These are phyloP conservation scores for Cercospora sp. DNA, from an alignment of 2,329 filamentous ascomycete species.

Conservation along the genomic window DNA sequence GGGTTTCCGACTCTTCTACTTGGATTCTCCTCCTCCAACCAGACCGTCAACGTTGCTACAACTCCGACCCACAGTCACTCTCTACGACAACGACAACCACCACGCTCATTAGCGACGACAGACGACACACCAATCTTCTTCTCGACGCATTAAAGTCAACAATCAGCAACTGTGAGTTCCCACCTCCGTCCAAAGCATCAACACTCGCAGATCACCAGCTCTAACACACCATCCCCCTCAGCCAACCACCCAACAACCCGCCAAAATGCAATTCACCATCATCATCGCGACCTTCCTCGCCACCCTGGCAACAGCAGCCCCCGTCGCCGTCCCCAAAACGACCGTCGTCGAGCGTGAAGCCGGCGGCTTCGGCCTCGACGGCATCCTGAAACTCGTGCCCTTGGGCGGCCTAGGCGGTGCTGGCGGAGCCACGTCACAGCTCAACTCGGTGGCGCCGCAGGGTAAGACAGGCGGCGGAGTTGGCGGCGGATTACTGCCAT, in stretches of 20 bases:
- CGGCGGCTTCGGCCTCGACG: background rate
- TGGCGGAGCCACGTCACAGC: too few species aligned
- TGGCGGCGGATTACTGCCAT: too few species aligned
- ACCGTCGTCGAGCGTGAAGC: background rate
- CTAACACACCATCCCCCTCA: background rate
- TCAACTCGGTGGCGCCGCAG: too few species aligned
- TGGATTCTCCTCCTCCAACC: background rate
- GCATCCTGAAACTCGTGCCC: background rate
- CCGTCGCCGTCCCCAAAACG: background rate
- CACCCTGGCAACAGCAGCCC: background rate
- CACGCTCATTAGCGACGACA: background rate
- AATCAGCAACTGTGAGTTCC: background rate
- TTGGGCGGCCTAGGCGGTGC: background rate
- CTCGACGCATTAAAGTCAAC: background rate
- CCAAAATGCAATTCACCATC: conserved; percentile 1
- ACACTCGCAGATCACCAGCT: background rate
- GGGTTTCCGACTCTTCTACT: background rate
- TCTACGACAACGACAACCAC: background rate
- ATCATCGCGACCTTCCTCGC: background rate
- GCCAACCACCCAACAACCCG: background rate
- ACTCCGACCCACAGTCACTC: background rate
- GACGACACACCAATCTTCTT: too few species aligned
- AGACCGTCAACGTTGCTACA: background rate
- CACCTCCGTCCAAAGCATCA: background rate
- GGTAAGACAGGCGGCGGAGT: too few species aligned